These are phyloP conservation scores for sorghum (Sorghum bicolor) DNA, from an alignment of 176 grass and related monocot species.

Conservation along the genomic window Sorghum_bicolor_NCBIv3 NC_012878.2:48916501-48917000, in stretches of 20 bases:
- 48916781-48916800: slow-evolving; percentile 64
- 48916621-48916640: slow-evolving; percentile 49
- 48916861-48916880: slow-evolving; percentile 64
- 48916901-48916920: slow-evolving; percentile 38
- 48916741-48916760: slow-evolving; percentile 68
- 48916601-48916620: slow-evolving; percentile 50
- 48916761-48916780: slow-evolving; percentile 66
- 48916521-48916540: slow-evolving; percentile 53
- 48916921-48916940: slow-evolving; percentile 56
- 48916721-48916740: slow-evolving; percentile 69
- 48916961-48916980: slow-evolving; percentile 63
- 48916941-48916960: slow-evolving; percentile 60
- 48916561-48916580: slow-evolving; percentile 75
- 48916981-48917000: slow-evolving; percentile 51
- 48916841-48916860: slow-evolving; percentile 70
- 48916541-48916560: slow-evolving; percentile 57
- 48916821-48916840: slow-evolving; percentile 53
- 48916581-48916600: slow-evolving; percentile 43
- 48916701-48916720: slow-evolving; percentile 49
- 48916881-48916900: slow-evolving; percentile 61
- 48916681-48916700: slow-evolving; percentile 54
- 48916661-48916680: slow-evolving; percentile 46
- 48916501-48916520: slow-evolving; percentile 23
- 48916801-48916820: slow-evolving; percentile 61
- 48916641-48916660: slow-evolving; percentile 39